Base-by-base conservation (phyloP, 495 filamentous ascomycete species). In the Penicillium canariense region DNA sequence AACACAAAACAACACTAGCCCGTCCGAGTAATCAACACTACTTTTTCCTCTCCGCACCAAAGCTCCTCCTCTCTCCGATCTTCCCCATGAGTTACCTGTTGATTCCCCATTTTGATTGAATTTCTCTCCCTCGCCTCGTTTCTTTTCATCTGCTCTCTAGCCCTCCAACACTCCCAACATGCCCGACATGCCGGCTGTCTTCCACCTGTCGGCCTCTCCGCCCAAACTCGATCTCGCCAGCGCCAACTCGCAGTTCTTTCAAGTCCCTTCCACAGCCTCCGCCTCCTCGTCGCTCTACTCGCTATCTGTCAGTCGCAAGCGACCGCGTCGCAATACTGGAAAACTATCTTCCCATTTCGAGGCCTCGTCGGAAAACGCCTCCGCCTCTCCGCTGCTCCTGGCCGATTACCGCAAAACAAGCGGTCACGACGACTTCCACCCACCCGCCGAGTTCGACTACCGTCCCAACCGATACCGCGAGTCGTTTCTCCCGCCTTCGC, bases 201-300 rank as follows among this genome's bases (percentile, higher is more conserved):
- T 78, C 50, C 69, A 79, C 48, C 81, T 85, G 48, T 61, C 73
- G 27, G 66, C 75, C 20, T 70, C 81, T n/a, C 72, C 78, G 47
- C 78, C 72, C 20, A 77, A 72, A 68, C 72, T 72, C 65, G 84
- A 81, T 72, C 79, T 61, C 67, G 81, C 67, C 31, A 80, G 75
- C 50, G 72, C 78, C 25, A 77, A 73, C 54, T 81, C 81, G 4
- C 79, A 81, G 50, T 70, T 91, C 60, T 91, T 90, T 66, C 87
- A 84, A 54, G 81, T 86, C 2, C 87, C 88, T 4, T 67, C 72
- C n/a, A 83, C 87, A 14, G 79, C 83, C 4, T 84, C 85, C 4
- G 74, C 82, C 2, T 82, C 84, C 7, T 81, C 76, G 23, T 84
- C 85, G 8, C 60, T 82, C 15, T 83, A 86, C 54, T 84, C 84